A percentile compares a stretch with the other conserved stretches of the same genome.
These are phyloP conservation scores for Phyllosticta paracitricarpa DNA, from an alignment of 2,329 filamentous ascomycete species.

Conservation along the genomic window DNA sequence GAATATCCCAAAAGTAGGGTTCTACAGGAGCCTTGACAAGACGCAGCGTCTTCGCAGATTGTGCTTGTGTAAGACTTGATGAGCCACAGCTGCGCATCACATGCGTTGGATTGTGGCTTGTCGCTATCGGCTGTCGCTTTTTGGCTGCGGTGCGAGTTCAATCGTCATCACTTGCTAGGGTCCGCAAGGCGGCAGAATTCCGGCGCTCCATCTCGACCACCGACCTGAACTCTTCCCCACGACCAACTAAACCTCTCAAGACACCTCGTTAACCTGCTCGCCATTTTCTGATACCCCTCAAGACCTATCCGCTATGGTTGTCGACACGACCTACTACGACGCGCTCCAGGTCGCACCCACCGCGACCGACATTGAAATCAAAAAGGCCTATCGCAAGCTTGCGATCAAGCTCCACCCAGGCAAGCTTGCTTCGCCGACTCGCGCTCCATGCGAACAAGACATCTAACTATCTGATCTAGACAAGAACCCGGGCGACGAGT, in stretches of 20 bases:
- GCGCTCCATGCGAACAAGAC: slow-evolving; percentile 4
- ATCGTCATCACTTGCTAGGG: slow-evolving; percentile 9
- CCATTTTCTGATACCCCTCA: slow-evolving; percentile 1
- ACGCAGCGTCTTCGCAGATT: background rate
- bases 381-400: slow-evolving; percentile 86
- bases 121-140: slow-evolving; percentile 7
- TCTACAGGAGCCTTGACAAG: background rate
- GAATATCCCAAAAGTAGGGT: slow-evolving; percentile 3
- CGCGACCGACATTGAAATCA: slow-evolving; percentile 85
- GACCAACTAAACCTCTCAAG: background rate
- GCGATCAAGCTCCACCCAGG: slow-evolving; percentile 89
- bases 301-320: slow-evolving; percentile 55
- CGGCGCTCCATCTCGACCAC: background rate
- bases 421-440: slow-evolving; percentile 28
- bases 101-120: background rate
- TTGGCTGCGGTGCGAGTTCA: background rate
- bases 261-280: background rate
- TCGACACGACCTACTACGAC: slow-evolving; percentile 83
- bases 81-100: background rate
- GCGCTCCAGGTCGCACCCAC: slow-evolving; percentile 73
- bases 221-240: background rate
- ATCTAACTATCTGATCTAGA: slow-evolving; percentile 42
- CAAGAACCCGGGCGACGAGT: slow-evolving; percentile 95
- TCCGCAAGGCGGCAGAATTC: slow-evolving; percentile 4
- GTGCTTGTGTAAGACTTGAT: background rate